Evolutionary conservation across 2,329 filamentous ascomycete genomes (phyloP).

Genomic region (Ophiocordyceps camponoti-rufipedis): DNA sequence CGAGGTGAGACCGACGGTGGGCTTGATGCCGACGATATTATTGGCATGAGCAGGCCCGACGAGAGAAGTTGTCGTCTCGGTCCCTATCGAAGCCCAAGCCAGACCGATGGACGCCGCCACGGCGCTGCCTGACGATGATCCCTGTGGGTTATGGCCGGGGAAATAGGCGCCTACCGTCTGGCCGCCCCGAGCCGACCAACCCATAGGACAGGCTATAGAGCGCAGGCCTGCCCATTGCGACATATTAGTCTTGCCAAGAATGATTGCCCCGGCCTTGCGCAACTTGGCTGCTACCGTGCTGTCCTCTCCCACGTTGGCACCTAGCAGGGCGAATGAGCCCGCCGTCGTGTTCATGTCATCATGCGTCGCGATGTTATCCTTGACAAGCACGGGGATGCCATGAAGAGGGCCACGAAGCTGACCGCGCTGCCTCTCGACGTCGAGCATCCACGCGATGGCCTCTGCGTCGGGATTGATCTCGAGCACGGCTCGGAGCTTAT

Average conservation of each 20-base stretch:
- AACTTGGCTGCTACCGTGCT: conserved; percentile 41
- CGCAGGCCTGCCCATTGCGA: conserved; percentile 48
- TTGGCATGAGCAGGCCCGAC: conserved; percentile 31
- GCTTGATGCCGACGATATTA: conserved; percentile 49
- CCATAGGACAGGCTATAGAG: conserved; percentile 35
- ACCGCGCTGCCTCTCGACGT: conserved; percentile 5
- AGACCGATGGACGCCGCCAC: conserved; percentile 24
- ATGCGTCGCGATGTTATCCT: conserved; percentile 42
- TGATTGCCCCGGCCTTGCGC: conserved; percentile 39
- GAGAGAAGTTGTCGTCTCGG: conserved; percentile 44
- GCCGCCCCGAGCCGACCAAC: conserved; percentile 47
- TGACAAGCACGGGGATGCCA: conserved; percentile 43
- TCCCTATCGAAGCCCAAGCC: conserved; percentile 2
- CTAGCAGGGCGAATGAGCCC: conserved; percentile 39
- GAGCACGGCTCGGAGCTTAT: conserved; percentile 6
- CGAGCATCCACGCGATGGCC: conserved; percentile 11
- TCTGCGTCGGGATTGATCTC: conserved; percentile 16
- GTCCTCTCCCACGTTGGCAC: conserved; percentile 34
- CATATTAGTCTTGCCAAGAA: conserved; percentile 48
- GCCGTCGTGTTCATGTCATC: conserved; percentile 35
- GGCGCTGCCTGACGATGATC: conserved; percentile 42
- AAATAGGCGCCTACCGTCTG: conserved; percentile 45
- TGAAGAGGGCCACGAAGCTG: conserved; percentile 28
- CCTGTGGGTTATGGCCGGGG: conserved; percentile 40
- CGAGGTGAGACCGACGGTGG: conserved; percentile 46